Base-by-base conservation (phyloP, 23 red algal species). In the Cyanidioschyzon merolae region DNA sequence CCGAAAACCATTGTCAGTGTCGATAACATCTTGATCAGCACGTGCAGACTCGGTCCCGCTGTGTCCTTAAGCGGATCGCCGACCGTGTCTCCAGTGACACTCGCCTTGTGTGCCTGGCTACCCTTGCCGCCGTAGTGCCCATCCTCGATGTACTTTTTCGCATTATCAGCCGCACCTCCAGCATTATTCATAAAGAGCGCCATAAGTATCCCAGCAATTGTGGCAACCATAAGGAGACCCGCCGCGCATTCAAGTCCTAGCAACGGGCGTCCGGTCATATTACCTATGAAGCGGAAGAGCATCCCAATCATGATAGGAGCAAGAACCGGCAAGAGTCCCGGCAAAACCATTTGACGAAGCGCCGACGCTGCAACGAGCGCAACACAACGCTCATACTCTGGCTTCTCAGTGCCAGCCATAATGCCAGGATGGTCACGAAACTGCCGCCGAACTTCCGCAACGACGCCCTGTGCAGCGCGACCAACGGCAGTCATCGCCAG, bases 221-320 rank as follows among this genome's bases (percentile, higher is more conserved):
- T 89, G 58, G 78, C 75, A 18, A 58, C 77, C 51, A 89, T 50
- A 31, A 95, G 79, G 1, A 91, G 75, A 16, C 83, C 89, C 12
- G 78, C 78, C 37, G 78, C 59, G 1, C 59, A 67, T 57, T 81
- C 58, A 16, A 81, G 58, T 40, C 78, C 78, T 29, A 81, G 38
- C 45, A 81, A 50, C 37, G 78, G 38, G 18, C 59, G 59, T 36
- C 38, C 78, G 26, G 78, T 38, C 37, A 81, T 30, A 41, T 37
- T 81, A 41, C 78, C 78, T 40, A 81, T 68, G 38, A 83, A 74
- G 25, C 88, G 83, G 68, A 89, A 88, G 16, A 88, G 85, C 50
- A 97, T 88, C 2, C 93, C 93, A 35, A 97, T 85, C 12, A 86
- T 41, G 24, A 97, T 74, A 7, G 93, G 93, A 30, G 83, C 68